These are phyloP conservation scores for Gossypium trilobum DNA, from an alignment of 441 rosid genomes.

Conservation along the genomic window DNA sequence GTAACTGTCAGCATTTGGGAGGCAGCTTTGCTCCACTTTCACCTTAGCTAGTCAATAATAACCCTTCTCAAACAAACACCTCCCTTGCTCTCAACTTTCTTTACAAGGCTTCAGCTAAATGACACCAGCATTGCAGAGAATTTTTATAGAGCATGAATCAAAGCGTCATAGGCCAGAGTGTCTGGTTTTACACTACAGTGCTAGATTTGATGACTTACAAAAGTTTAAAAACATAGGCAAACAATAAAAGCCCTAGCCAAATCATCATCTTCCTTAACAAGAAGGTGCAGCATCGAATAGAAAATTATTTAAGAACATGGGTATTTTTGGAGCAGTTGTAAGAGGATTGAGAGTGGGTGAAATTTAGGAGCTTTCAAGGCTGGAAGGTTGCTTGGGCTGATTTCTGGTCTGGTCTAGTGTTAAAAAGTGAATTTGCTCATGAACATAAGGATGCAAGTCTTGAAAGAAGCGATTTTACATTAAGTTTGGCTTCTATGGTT, in stretches of 20 bases:
- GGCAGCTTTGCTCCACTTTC: constrained; percentile 46
- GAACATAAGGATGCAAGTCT: constrained; percentile 2
- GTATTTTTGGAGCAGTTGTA: neutral
- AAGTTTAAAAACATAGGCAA: constrained; percentile 67
- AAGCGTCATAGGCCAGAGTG: constrained; percentile 52
- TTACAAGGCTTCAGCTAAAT: constrained; percentile 53
- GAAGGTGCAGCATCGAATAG: constrained; percentile 58
- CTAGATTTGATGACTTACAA: constrained; percentile 55
- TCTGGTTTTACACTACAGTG: constrained; percentile 37
- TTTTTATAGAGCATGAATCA: constrained; percentile 52
- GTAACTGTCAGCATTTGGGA: constrained; percentile 51
- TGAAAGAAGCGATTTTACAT: constrained; percentile 13
- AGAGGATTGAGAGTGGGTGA: constrained; percentile 14
- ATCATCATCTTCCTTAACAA: constrained; percentile 74
- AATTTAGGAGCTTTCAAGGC: constrained; percentile 54
- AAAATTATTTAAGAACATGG: constrained; percentile 53
- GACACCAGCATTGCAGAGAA: constrained; percentile 51
- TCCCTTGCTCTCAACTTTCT: constrained; percentile 61
- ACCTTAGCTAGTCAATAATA: constrained; percentile 50
- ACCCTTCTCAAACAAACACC: constrained; percentile 55
- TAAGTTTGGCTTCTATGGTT: neutral
- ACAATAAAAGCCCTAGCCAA: constrained; percentile 50
- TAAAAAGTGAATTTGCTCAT: neutral
- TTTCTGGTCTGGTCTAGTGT: constrained; percentile 43
- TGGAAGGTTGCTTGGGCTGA: constrained; percentile 52